Conservation (phyloP, 371 early-diverging fungal genomes). For the Mortierella sp. region DNA sequence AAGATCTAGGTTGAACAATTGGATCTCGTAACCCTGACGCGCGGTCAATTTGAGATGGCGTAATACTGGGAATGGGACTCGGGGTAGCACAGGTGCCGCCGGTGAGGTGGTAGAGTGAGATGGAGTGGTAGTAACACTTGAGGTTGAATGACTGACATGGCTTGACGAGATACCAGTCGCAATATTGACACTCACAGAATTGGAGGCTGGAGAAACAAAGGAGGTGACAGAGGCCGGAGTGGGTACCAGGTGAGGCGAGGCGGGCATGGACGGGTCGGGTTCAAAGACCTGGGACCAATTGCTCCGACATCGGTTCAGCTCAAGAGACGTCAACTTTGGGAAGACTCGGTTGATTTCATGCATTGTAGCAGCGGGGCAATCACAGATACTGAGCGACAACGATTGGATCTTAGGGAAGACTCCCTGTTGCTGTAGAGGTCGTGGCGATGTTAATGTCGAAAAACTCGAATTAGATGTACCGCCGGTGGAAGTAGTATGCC, state of each 20-base stretch:
- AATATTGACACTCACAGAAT: not conserved
- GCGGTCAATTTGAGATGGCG: slow-evolving; percentile 34
- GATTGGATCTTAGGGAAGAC: slow-evolving; percentile 27
- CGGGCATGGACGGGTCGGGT: slow-evolving; percentile 23
- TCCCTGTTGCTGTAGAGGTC: not conserved
- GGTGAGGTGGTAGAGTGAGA: too few relatives aligned
- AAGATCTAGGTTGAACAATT: slow-evolving; percentile 29
- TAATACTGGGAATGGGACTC: slow-evolving; percentile 24
- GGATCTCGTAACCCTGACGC: slow-evolving; percentile 28
- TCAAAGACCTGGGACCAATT: slow-evolving; percentile 46
- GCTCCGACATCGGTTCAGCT: slow-evolving; percentile 38
- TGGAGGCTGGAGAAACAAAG: not conserved
- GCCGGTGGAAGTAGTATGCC: not conserved
- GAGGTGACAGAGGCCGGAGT: slow-evolving; percentile 6
- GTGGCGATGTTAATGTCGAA: not conserved
- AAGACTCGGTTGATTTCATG: slow-evolving; percentile 39
- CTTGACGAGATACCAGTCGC: not conserved
- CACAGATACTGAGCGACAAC: slow-evolving; percentile 26
- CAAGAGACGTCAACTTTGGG: slow-evolving; percentile 30
- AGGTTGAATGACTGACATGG: slow-evolving; percentile 7
- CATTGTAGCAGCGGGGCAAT: slow-evolving; percentile 29
- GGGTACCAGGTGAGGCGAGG: slow-evolving; percentile 15
- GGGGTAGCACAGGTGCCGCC: not conserved
- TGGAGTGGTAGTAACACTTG: not conserved
- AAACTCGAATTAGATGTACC: not conserved